Conservation (phyloP, 2,329 filamentous ascomycete genomes). For the Pseudogymnoascus sp. region DNA sequence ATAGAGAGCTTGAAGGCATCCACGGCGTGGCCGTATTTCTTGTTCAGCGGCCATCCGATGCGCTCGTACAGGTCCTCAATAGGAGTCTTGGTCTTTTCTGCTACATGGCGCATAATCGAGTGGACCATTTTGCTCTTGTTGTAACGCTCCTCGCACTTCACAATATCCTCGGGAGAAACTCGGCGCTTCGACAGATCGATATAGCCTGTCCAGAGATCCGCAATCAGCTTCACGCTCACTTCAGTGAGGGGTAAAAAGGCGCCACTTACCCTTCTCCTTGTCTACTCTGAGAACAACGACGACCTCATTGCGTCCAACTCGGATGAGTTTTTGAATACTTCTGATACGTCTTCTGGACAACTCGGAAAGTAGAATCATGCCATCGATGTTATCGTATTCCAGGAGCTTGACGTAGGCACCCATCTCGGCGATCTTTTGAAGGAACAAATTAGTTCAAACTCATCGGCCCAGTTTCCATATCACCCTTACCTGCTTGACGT, state of each 20-base stretch:
- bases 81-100: slow-evolving; percentile 91
- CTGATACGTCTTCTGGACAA: slow-evolving; percentile 96
- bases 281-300: slow-evolving; percentile 97
- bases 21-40: slow-evolving; percentile 92
- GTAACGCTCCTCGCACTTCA: slow-evolving; percentile 98
- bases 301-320: slow-evolving; percentile 95
- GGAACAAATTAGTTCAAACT: slow-evolving; percentile 1
- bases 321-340: slow-evolving; percentile 97
- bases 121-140: slow-evolving; percentile 99
- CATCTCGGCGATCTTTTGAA: slow-evolving; percentile 87
- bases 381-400: slow-evolving; percentile 99
- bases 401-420: slow-evolving; percentile 98
- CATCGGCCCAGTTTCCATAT: not conserved
- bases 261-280: slow-evolving; percentile 80
- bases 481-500: slow-evolving; percentile 80
- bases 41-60: slow-evolving; percentile 96
- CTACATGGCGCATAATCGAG: slow-evolving; percentile 97
- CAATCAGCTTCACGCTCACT: not conserved
- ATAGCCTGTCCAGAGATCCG: slow-evolving; percentile 51
- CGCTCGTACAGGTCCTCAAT: slow-evolving; percentile 90
- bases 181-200: slow-evolving; percentile 98
- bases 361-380: slow-evolving; percentile 98
- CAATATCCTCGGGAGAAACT: slow-evolving; percentile 93
- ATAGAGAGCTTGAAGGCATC: slow-evolving; percentile 99
- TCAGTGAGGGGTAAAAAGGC: not conserved